Evolutionary conservation across 805 yeast species (phyloP).

Genomic region (Candida quercuum): DNA sequence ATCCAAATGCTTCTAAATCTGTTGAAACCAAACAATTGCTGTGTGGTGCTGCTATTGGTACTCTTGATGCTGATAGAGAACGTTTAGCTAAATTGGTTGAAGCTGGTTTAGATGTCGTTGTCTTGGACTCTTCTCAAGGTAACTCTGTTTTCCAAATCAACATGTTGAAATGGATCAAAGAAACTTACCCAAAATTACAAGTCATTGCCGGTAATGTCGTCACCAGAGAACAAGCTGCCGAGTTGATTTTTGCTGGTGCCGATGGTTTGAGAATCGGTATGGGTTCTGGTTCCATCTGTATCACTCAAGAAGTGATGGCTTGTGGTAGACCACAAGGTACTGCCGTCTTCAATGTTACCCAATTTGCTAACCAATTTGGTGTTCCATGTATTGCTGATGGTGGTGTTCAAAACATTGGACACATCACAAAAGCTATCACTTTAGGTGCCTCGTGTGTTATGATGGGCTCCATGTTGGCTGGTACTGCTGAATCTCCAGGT

Average conservation of each 20-base stretch:
- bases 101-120: constrained; percentile 96
- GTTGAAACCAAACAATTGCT: constrained; percentile 89
- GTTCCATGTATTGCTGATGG: constrained; percentile 99
- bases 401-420: constrained; percentile 98
- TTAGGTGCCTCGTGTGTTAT: constrained; percentile 95
- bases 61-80: constrained; percentile 80
- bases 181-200: constrained; percentile 70
- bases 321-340: constrained; percentile 99
- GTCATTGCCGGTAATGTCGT: constrained; percentile 98
- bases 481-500: constrained; percentile 98
- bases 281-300: constrained; percentile 99
- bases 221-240: constrained; percentile 98
- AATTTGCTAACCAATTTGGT: constrained; percentile 92
- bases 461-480: constrained; percentile 99
- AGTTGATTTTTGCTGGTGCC: constrained; percentile 90
- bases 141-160: constrained; percentile 92
- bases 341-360: constrained; percentile 91
- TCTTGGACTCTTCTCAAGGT: constrained; percentile 96
- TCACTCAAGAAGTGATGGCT: constrained; percentile 99
- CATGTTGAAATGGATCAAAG: constrained; percentile 89
- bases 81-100: constrained; percentile 82
- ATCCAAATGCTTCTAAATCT: constrained; percentile 93
- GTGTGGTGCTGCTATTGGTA: constrained; percentile 99
- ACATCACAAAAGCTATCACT: constrained; percentile 93
- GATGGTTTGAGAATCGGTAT: constrained; percentile 98